Base-by-base conservation (phyloP, 768 basidiomycete genomes). In the Russula virescens region DNA sequence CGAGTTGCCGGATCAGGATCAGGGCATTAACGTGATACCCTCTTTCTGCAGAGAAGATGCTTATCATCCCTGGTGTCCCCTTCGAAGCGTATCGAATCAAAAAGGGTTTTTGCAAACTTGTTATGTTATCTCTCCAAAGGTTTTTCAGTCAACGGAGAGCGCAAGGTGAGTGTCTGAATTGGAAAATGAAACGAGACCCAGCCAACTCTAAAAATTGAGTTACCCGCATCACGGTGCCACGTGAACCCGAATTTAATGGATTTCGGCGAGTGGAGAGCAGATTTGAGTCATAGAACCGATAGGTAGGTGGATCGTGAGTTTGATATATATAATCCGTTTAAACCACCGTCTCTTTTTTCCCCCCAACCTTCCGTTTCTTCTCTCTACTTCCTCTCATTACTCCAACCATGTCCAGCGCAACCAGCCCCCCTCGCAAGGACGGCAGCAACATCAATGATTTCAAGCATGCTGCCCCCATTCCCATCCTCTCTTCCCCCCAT, bases 381-480 rank as follows among this genome's bases (percentile, higher is more conserved):
- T 51, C 48, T 51, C 43, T 51, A 3, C 58, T 35, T 57, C 47
- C 47, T 53, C 48, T 58, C 63, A 55, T 55, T 55, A 34, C 50
- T 31, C 31, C 28, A 5, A 55, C 8, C 34, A 67, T 67, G 66
- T 62, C 66, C 48, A 55, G 53, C 14, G n/a, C 61, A 54, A 55
- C 59, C 7, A 46, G 53, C 28, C 5, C 21, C 28, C 16, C 56
- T 43, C 66, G 43, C 58, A 48, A 52, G 8, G 25, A 47, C 18
- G 42, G n/a, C 60, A 35, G 19, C 60, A 42, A 54, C 46, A 16
- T 53, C 14, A 53, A 45, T 18, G 26, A 58, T 45, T 48, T 55
- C 53, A 58, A 55, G 9, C 60, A 59, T 28, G 46, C 66, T 6
- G 43, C 49, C 23, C 67, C 67, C 35, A 68, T 68, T 18, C 67